Base-by-base conservation (phyloP, 164 flowering plant species). In the Malania oleifera region DNA sequence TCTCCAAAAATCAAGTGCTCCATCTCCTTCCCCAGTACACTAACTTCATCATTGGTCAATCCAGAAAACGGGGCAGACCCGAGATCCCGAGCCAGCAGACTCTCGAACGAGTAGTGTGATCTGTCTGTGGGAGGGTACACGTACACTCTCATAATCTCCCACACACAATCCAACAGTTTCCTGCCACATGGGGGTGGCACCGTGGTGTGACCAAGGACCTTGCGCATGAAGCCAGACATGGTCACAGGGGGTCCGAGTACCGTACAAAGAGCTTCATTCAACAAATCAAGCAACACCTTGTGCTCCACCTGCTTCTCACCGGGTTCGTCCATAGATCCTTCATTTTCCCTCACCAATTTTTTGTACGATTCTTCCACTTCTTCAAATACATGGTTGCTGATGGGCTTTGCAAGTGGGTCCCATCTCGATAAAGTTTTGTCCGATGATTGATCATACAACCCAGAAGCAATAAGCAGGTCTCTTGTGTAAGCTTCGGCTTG, bases 401-500 rank as follows among this genome's bases (percentile, higher is more conserved):
- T 74, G 11, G 81, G 86, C 66, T 77, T 82, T 37, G 80, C 70
- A 38, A 70, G 51, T 10, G 79, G 62, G 28, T 82, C 83, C 79
- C 78, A 79, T 64, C 75, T 79, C 2, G 78, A 67, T 17, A 75
- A 64, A 9, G 67, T 62, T 44, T 28, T 61, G 23, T 73, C 78
- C 5, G 65, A 59, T 56, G 81, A 68, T 53, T 82, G 83, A 56
- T 77, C 71, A 49, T 83, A 93, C 25, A 88, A 63, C 59, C 95
- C 96, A 60, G 95, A 81, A 56, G 83, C 83, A 59, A 88, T 56
- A 10, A 93, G 92, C 58, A 93, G 64, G 49, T 87, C 90, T 71
- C 82, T 71, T 41, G 88, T 56, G 64, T 80, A 90, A 48, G 78
- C 73, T 69, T 84, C 82, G 20, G 74, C 67, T 51, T 75, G 59